Percentiles rank a stretch among this genome's conserved stretches.
Evolutionary conservation across 805 yeast species (phyloP).

Genomic region (Wickerhamomyces chaumierensis): DNA sequence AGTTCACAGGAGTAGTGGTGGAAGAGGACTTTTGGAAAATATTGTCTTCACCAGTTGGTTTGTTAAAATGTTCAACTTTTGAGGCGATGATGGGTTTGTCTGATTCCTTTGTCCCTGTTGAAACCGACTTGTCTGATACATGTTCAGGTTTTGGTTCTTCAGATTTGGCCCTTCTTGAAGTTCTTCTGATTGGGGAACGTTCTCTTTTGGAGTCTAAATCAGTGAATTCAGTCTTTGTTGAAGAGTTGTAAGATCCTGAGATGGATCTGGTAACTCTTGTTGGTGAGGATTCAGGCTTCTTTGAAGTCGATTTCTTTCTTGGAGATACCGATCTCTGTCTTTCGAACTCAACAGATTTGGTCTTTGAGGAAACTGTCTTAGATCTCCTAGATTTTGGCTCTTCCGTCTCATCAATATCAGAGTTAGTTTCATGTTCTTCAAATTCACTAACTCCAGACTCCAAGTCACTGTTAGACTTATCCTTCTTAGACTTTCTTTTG

Average conservation of each 20-base stretch:
- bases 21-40: conserved; percentile 10
- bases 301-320: conserved; percentile 12
- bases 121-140: neutral
- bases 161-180: neutral
- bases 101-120: conserved; percentile 1
- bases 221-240: neutral
- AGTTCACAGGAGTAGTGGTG: neutral
- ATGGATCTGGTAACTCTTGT: neutral
- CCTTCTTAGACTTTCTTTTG: conserved; percentile 3
- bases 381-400: neutral
- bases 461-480: neutral
- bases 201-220: neutral
- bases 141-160: conserved; percentile 3
- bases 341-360: neutral
- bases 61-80: conserved; percentile 8
- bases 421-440: neutral
- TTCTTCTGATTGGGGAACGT: neutral
- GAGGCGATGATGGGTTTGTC: neutral
- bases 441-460: neutral
- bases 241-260: neutral
- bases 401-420: neutral
- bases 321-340: conserved; percentile 5
- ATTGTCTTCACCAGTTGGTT: conserved; percentile 18
- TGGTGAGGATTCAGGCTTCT: neutral
- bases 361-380: conserved; percentile 1